Evolutionary conservation across 768 basidiomycete genomes (phyloP).

Genomic region (Lyophyllum atratum): DNA sequence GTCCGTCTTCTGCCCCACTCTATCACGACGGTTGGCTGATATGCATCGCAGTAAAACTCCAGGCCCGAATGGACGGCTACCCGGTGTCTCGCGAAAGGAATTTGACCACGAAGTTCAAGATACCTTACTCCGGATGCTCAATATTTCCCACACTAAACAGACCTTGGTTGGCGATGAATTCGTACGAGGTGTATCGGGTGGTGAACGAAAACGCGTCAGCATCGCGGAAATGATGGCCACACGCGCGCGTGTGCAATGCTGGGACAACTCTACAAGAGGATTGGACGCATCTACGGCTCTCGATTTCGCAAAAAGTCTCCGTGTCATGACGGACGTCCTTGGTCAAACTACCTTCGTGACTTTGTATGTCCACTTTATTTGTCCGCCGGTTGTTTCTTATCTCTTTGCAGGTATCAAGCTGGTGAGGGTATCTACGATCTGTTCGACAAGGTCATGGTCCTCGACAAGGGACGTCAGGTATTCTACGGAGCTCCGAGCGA

Average conservation of each 20-base stretch:
- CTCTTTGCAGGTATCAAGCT: slow-evolving; percentile 65
- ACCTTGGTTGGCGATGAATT: slow-evolving; percentile 89
- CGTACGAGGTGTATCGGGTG: slow-evolving; percentile 79
- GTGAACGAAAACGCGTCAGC: slow-evolving; percentile 77
- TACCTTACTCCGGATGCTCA: slow-evolving; percentile 74
- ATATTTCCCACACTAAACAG: slow-evolving; percentile 75
- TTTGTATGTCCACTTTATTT: slow-evolving; percentile 42
- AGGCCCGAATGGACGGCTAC: slow-evolving; percentile 71
- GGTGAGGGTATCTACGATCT: slow-evolving; percentile 75
- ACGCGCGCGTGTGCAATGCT: slow-evolving; percentile 76
- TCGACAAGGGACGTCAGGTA: slow-evolving; percentile 79
- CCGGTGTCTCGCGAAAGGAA: slow-evolving; percentile 60
- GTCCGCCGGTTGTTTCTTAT: not conserved
- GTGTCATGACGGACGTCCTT: slow-evolving; percentile 83
- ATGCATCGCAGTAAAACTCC: slow-evolving; percentile 55
- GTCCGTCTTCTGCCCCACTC: slow-evolving; percentile 9
- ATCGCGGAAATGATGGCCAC: slow-evolving; percentile 89
- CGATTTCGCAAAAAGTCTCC: slow-evolving; percentile 79
- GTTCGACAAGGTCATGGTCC: slow-evolving; percentile 88
- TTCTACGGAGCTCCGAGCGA: slow-evolving; percentile 76
- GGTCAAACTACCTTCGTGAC: slow-evolving; percentile 81
- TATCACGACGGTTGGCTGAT: slow-evolving; percentile 2
- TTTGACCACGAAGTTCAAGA: slow-evolving; percentile 60
- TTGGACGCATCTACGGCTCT: slow-evolving; percentile 87
- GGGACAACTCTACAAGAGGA: slow-evolving; percentile 84